Base-by-base conservation (phyloP, 257 asterid genomes). In the Solanum sitiens region DNA sequence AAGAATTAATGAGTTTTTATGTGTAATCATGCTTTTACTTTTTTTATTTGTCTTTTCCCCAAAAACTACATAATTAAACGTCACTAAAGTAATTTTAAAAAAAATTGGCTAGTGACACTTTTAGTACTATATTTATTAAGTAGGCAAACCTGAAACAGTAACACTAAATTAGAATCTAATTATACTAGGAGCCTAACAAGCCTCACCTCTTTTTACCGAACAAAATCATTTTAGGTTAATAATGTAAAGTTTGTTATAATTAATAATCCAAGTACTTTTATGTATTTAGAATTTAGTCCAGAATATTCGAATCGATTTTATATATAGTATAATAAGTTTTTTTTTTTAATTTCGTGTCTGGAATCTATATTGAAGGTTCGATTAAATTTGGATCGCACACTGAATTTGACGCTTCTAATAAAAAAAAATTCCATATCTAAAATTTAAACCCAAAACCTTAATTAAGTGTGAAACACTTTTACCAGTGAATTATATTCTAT, bases 101-200 rank as follows among this genome's bases (percentile, higher is more conserved):
- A 47, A 9, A 35, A 7, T 37, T 10, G 32, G 67, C 39, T 27
- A 45, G 67, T 45, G 67, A 2, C 40, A 27, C 65, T 50, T 45
- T 79, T 45, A 40, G 9, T 77, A 50, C 70, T 82, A 53, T 32
- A 82, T 82, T 82, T 82, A 32, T 82, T 82, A 50, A 30, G 71
- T 50, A 50, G 86, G 47, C 86, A 82, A 50, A 50, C 45, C n/a
- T 82, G 70, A 82, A 82, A 56, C 86, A 82, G 45, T 80, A 80
- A 30, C 68, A 47, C 18, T 53, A n/a, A 32, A 25, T 20, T 30
- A 16, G 45, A 53, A 82, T 11, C 21, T 37, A 37, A 5, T 50
- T 30, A 18, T 11, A 30, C 10, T 39, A 21, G 30, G 15, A 27
- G 70, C 70, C 85, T 39, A 75, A 21, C 53, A 74, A 74, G 59